Conservation (phyloP, 805 yeast genomes). For the Kurtzmaniella fragi region DNA sequence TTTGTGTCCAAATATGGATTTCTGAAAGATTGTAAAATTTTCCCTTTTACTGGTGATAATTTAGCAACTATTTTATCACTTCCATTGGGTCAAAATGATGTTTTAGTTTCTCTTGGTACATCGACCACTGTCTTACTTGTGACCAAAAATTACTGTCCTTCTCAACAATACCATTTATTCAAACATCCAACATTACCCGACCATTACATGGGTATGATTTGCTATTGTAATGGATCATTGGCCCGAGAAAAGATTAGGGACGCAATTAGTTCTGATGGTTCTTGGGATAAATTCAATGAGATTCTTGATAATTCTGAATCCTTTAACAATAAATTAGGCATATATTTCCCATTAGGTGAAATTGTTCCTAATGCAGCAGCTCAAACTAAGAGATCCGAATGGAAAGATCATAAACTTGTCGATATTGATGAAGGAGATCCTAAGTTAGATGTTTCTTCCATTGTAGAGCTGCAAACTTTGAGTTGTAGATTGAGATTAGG, state of each 20-base stretch:
- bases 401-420: constrained; percentile 22
- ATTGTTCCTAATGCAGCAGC: constrained; percentile 79
- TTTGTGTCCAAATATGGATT: constrained; percentile 65
- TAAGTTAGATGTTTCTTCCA: constrained; percentile 62
- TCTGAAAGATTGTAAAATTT: constrained; percentile 48
- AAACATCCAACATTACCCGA: constrained; percentile 76
- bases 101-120: constrained; percentile 80
- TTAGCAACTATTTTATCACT: constrained; percentile 81
- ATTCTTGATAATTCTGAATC: constrained; percentile 37
- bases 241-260: constrained; percentile 79
- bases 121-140: constrained; percentile 85
- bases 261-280: constrained; percentile 40
- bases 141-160: constrained; percentile 72
- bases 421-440: constrained; percentile 36
- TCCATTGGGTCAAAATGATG: constrained; percentile 72
- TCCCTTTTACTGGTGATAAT: constrained; percentile 87
- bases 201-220: constrained; percentile 90
- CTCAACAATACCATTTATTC: constrained; percentile 79
- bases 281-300: constrained; percentile 60
- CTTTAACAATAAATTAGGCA: constrained; percentile 53
- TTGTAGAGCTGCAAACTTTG: constrained; percentile 82
- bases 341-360: constrained; percentile 87
- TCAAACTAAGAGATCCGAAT: constrained; percentile 51
- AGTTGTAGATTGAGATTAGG: constrained; percentile 78
- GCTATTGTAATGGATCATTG: constrained; percentile 86